A percentile compares a stretch with the other conserved stretches of the same genome.
Evolutionary conservation across 2,329 filamentous ascomycete genomes (phyloP).

Genomic region (Beauveria brongniartii): DNA sequence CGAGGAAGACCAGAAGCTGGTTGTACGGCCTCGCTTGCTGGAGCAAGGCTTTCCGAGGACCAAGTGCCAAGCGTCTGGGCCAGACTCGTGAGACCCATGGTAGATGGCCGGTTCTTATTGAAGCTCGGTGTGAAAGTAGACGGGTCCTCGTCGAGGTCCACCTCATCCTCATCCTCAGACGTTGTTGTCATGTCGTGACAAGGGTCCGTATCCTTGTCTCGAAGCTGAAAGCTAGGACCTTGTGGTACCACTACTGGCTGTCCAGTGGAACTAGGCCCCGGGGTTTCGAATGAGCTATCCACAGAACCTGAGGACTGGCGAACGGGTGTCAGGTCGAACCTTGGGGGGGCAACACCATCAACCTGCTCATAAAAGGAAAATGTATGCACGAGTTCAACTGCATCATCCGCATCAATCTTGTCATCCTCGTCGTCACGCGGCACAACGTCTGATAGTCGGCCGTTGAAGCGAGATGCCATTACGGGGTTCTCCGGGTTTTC

Average conservation of each 20-base stretch:
- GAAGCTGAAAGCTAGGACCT: slow-evolving; percentile 29
- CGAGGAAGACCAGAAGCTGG: neutral
- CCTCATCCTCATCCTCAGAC: slow-evolving; percentile 50
- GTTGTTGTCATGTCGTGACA: slow-evolving; percentile 29
- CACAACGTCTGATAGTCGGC: slow-evolving; percentile 36
- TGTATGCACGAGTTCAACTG: slow-evolving; percentile 10
- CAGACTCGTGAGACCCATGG: slow-evolving; percentile 54
- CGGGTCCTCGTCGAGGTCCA: slow-evolving; percentile 20
- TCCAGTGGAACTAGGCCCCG: neutral
- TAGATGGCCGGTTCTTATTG: slow-evolving; percentile 22
- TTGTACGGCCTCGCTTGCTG: slow-evolving; percentile 16
- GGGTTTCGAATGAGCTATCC: neutral
- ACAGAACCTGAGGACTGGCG: neutral
- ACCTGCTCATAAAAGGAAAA: slow-evolving; percentile 4
- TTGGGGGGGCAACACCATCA: neutral
- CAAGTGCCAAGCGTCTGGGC: slow-evolving; percentile 54
- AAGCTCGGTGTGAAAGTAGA: slow-evolving; percentile 37
- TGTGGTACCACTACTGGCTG: slow-evolving; percentile 15
- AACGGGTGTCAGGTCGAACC: neutral
- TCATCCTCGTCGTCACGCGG: slow-evolving; percentile 31
- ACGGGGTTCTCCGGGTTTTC: slow-evolving; percentile 27
- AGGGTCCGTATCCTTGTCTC: slow-evolving; percentile 38
- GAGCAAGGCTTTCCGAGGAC: slow-evolving; percentile 50
- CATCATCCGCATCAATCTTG: slow-evolving; percentile 21
- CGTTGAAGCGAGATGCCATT: slow-evolving; percentile 33